A percentile compares a stretch with the other conserved stretches of the same genome.
phyloP scores from a whole-genome alignment of 768 basidiomycete genomes.

The Hebeloma cylindrosporum region DNA sequence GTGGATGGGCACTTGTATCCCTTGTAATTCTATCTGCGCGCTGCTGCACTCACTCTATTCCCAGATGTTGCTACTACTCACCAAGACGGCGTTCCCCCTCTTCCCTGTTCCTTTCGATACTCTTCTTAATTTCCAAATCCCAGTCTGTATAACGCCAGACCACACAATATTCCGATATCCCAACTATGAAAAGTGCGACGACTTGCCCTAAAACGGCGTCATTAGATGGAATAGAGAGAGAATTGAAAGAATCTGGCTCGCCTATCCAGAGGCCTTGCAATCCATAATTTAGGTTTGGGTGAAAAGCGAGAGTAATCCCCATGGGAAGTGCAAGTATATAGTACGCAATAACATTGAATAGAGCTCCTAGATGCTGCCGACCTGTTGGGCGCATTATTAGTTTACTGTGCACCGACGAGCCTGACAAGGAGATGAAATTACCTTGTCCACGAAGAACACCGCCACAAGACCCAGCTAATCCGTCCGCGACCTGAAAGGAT shows the following conservation, averaged over 20 bases:
- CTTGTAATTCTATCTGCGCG: too few species aligned
- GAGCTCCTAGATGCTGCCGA: constrained; percentile 72
- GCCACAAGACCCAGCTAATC: constrained; percentile 58
- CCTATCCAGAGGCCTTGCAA: constrained; percentile 84
- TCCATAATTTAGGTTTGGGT: constrained; percentile 38
- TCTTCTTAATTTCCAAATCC: constrained; percentile 57
- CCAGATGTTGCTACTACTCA: too few species aligned
- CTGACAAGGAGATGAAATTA: constrained; percentile 20
- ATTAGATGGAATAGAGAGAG: not conserved
- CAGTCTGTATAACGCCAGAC: constrained; percentile 64
- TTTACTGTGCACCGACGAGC: not conserved
- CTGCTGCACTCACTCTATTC: too few species aligned
- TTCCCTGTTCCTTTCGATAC: constrained; percentile 47
- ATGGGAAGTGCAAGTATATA: constrained; percentile 79
- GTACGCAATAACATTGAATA: constrained; percentile 76
- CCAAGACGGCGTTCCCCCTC: constrained; percentile 37
- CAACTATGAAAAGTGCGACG: constrained; percentile 70
- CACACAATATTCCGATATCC: constrained; percentile 61
- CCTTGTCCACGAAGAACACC: constrained; percentile 84
- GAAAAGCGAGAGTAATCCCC: constrained; percentile 73
- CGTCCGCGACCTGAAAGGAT: constrained; percentile 81
- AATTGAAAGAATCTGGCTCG: constrained; percentile 23
- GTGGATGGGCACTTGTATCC: too few species aligned
- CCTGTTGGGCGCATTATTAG: constrained; percentile 29
- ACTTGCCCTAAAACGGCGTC: constrained; percentile 55